Conservation (phyloP, 78 protist genomes). For the Monocercomonoides exilis region DNA sequence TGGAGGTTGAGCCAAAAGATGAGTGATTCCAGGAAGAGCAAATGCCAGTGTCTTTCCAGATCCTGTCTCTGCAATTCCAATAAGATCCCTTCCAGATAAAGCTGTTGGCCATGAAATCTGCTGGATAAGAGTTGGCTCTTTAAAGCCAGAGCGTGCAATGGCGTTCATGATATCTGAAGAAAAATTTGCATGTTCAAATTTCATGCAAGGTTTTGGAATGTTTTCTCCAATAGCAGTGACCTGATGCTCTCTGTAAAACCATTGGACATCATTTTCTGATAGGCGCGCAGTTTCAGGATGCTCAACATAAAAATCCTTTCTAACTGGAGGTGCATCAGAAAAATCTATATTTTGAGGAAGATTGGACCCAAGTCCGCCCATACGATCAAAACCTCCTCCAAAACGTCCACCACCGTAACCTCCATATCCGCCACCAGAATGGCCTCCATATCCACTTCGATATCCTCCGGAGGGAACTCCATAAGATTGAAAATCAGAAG, state of each 20-base stretch:
- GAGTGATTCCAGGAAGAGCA: constrained; percentile 74
- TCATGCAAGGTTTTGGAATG: constrained; percentile 42
- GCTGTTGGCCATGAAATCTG: constrained; percentile 86
- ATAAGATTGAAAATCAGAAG: too few species aligned
- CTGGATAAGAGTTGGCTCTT: constrained; percentile 88
- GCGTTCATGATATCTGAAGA: constrained; percentile 10
- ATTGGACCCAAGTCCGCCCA: too few species aligned
- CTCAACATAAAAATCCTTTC: constrained; percentile 48
- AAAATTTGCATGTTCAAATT: constrained; percentile 47
- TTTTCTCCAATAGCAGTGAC: neutral
- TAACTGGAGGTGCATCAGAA: too few species aligned
- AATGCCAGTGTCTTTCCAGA: constrained; percentile 95
- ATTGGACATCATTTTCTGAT: neutral
- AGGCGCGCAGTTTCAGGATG: neutral
- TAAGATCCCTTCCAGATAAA: constrained; percentile 65
- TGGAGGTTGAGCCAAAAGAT: constrained; percentile 48
- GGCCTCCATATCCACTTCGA: too few species aligned
- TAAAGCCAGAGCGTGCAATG: too few species aligned
- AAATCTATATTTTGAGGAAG: too few species aligned
- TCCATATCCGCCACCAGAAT: too few species aligned
- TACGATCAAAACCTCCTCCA: too few species aligned
- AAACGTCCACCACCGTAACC: too few species aligned
- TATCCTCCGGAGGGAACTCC: too few species aligned
- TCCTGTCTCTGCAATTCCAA: constrained; percentile 91
- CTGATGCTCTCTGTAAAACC: neutral